Percentiles rank a stretch among this genome's conserved stretches.
phyloP scores from a whole-genome alignment of 441 rosid genomes.

The Geranium incanum region DNA sequence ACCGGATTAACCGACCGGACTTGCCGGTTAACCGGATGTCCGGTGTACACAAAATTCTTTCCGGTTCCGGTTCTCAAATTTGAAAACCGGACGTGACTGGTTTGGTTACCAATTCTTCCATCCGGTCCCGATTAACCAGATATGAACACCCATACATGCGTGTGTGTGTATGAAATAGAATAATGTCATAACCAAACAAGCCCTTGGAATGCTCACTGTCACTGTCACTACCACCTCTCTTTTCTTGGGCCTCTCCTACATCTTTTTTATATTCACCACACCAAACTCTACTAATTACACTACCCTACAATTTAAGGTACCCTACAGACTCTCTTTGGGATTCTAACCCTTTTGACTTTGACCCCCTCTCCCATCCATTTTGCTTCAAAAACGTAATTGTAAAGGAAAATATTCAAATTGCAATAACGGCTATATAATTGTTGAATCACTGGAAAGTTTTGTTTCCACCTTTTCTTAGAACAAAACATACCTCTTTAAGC shows the following conservation, averaged over 20 bases:
- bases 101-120: no score
- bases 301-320: slow-evolving; percentile 17
- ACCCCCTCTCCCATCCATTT: slow-evolving; percentile 16
- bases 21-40: no score
- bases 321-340: slow-evolving; percentile 23
- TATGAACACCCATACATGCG: slow-evolving; percentile 32
- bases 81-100: no score
- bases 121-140: no score
- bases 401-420: not conserved
- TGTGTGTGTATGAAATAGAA: slow-evolving; percentile 23
- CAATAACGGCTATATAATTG: no score
- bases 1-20: no score
- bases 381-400: not conserved
- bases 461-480: no score
- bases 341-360: slow-evolving; percentile 33
- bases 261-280: slow-evolving; percentile 2
- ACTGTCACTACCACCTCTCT: slow-evolving; percentile 14
- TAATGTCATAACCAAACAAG: slow-evolving; percentile 23
- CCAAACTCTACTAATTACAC: slow-evolving; percentile 16
- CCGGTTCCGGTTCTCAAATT: no score
- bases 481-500: no score
- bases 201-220: slow-evolving; percentile 34
- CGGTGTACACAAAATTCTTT: no score
- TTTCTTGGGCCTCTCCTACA: slow-evolving; percentile 15
- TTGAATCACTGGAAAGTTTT: no score